phyloP scores from a whole-genome alignment of 495 filamentous ascomycete genomes.

The Aspergillus coremiiformis region DNA sequence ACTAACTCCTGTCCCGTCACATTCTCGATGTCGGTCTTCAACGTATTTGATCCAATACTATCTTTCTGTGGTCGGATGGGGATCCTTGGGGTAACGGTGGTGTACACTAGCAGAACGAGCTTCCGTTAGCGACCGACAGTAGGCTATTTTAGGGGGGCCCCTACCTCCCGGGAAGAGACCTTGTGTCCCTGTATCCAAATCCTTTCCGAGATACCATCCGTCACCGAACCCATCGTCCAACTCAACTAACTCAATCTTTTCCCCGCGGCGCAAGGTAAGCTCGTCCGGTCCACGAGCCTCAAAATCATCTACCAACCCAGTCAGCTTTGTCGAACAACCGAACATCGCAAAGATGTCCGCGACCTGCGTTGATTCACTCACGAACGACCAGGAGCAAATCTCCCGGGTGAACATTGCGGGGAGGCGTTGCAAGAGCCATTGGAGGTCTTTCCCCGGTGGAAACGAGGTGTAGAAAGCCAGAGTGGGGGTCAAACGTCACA shows the following conservation, averaged over 20 bases:
- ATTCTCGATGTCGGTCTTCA: not conserved
- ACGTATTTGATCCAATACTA: not conserved
- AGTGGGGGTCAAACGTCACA: not conserved
- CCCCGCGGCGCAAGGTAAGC: conserved; percentile 76
- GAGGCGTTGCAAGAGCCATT: conserved; percentile 36
- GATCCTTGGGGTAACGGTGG: conserved; percentile 25
- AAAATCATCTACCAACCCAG: conserved; percentile 61
- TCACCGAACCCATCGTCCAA: conserved; percentile 96
- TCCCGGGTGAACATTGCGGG: conserved; percentile 49
- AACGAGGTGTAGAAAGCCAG: conserved; percentile 1
- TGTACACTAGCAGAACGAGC: conserved; percentile 22
- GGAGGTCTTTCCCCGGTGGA: conserved; percentile 1
- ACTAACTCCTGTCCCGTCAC: conserved; percentile 2
- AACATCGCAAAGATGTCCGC: conserved; percentile 5
- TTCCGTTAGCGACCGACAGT: not conserved
- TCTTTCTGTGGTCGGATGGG: conserved; percentile 9
- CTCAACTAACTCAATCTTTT: conserved; percentile 86
- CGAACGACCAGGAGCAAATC: conserved; percentile 70
- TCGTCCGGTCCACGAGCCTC: conserved; percentile 85
- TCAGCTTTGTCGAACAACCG: conserved; percentile 8
- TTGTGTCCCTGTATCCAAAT: conserved; percentile 62
- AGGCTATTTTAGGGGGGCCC: conserved; percentile 5
- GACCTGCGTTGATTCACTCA: conserved; percentile 44
- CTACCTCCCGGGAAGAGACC: conserved; percentile 88
- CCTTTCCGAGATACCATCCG: conserved; percentile 92